Evolutionary conservation across 1,139 yeast genomes (phyloP), one percentile per base, ranked within the genome.

Genomic region (Hansenula anomala): DNA sequence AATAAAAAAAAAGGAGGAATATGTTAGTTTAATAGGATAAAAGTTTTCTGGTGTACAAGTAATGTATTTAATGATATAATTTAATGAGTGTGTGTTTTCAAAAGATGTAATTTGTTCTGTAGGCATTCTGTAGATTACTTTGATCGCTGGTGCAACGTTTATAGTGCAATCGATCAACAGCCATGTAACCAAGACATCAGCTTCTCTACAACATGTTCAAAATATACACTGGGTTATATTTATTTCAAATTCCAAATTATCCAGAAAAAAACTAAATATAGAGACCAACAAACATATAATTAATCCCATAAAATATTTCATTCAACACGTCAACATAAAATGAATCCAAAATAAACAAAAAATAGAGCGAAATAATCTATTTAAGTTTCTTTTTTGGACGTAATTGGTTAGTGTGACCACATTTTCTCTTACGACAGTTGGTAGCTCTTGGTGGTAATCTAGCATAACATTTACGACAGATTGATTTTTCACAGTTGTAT

Each of bases 361-460:
- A 34, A 25, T 40, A 34, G 30, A 30, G 58, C 56, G 59, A 64
- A 71, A 71, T 66, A 66, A 74, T 69, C 75, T 78, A 90, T 82
- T 90, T 90, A 74, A 89, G 85, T 89, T 92, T 92, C 95, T 92
- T 92, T 96, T 90, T 90, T 78, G 97, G 97, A 82, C 97, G 89
- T 75, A 92, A 87, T 81, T 92, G 98, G 82, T 92, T 92, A 73
- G 96, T 80, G 95, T 92, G 98, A 67, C 98, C 98, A 77, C 98
- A 92, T 84, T 92, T 92, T 88, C 97, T 89, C 97, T 92, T 92
- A 82, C 98, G 89, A 84, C 98, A 92, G 96, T 92, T 92, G 76
- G 97, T 92, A 64, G 98, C 98, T 85, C 97, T 92, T 74, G 97
- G 96, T 68, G 98, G 98, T 69, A 92, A 89, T 83, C 98, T 94